Evolutionary conservation across 1,284 basidiomycete genomes (phyloP), one percentile per base, ranked within the genome.

Genomic region (Ceratobasidium sp.): DNA sequence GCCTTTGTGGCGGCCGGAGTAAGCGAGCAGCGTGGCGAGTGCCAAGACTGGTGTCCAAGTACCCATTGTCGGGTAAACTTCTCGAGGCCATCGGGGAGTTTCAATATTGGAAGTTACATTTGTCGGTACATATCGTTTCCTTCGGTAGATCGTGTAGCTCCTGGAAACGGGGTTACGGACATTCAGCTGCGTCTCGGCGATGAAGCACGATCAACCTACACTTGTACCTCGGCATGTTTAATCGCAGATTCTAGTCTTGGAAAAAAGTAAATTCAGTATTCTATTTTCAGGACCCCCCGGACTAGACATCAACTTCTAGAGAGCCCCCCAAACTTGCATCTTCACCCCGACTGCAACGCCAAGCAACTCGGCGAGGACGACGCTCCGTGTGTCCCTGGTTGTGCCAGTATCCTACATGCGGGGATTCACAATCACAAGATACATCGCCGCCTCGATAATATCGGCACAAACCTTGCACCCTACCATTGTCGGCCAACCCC

Each of bases 1-100:
- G 37, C 43, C 70, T 73, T 73, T 73, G 70, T 73, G 56, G 17
- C 13, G 46, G 4, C 4, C 15, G 13, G 13, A 49, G 46, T 34
- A 9, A 52, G 49, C 32, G 15, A 17, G 46, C 25, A 13, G n/a
- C 8, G 52, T 25, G 19, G 52, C 46, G 46, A 49, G 7, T 49
- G 46, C 46, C 46, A 49, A 49, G 46, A 11, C 46, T 49, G 46
- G 13, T 49, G 19, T 13, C 46, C 46, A 49, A 49, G 19, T 19
- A 19, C 46, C 43, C 19, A 13, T 49, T 49, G 11, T 13, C 46
- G 19, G 46, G 46, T 49, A 49, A 19, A 15, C 46, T 15, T 15
- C 46, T 49, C 11, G 15, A 49, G 46, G 46, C 43, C 19, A 49
- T 49, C 46, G 46, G 19, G 46, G 19, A 49, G 46, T 49, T 49